Evolutionary conservation across 805 yeast species (phyloP).

Genomic region (Candida quercuum): DNA sequence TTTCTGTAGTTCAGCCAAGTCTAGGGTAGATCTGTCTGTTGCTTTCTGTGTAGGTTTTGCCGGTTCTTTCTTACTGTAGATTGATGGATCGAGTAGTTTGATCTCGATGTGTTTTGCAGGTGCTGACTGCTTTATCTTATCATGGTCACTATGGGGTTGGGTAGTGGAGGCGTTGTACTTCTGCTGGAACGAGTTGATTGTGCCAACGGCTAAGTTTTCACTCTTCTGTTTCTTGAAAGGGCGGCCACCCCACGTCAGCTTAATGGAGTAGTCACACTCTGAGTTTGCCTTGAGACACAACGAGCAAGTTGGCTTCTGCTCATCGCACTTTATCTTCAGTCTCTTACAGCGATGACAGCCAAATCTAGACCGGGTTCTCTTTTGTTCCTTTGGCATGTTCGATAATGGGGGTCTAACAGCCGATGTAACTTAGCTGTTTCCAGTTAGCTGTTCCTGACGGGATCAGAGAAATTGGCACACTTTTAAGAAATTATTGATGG

Average conservation of each 20-base stretch:
- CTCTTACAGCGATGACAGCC: conserved; percentile 63
- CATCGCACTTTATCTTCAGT: conserved; percentile 66
- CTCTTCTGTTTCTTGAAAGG: conserved; percentile 44
- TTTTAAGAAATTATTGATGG: too few species aligned
- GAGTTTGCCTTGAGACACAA: conserved; percentile 43
- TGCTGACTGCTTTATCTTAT: background rate
- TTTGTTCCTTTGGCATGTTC: conserved; percentile 2
- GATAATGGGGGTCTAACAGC: too few species aligned
- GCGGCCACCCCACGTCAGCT: conserved; percentile 71
- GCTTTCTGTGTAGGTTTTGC: too few species aligned
- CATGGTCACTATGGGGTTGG: too few species aligned
- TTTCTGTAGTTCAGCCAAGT: too few species aligned
- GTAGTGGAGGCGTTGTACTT: conserved; percentile 7
- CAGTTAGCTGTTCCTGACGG: too few species aligned
- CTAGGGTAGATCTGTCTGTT: too few species aligned
- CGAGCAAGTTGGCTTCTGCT: conserved; percentile 55
- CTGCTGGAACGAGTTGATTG: conserved; percentile 13
- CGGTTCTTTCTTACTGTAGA: too few species aligned
- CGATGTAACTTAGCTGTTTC: too few species aligned
- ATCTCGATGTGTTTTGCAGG: too few species aligned
- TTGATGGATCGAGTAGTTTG: too few species aligned
- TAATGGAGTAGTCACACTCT: conserved; percentile 58
- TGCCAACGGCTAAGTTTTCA: conserved; percentile 20
- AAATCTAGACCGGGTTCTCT: conserved; percentile 41
- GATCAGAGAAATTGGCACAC: too few species aligned